Evolutionary conservation across 495 filamentous ascomycete genomes (phyloP).

Genomic region (Hypoxylon intermedium): DNA sequence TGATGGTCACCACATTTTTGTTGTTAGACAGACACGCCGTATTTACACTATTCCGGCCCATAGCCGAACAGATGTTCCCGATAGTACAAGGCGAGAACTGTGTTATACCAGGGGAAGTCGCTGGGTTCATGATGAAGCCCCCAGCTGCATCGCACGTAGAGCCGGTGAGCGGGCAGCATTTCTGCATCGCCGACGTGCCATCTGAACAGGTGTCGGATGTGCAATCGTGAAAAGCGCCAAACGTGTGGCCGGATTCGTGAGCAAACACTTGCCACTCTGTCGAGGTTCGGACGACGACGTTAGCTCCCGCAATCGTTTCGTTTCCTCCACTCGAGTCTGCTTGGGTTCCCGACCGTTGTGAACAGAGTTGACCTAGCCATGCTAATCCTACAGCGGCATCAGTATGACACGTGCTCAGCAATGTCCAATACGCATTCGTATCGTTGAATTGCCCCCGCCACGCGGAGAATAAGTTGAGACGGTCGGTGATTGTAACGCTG

Average conservation of each 20-base stretch:
- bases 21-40: constrained; percentile 81
- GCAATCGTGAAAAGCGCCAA: constrained; percentile 96
- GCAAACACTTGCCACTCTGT: constrained; percentile 97
- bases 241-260: constrained; percentile 94
- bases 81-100: constrained; percentile 87
- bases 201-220: constrained; percentile 68
- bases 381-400: constrained; percentile 88
- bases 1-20: constrained; percentile 82
- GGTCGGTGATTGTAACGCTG: constrained; percentile 71
- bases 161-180: constrained; percentile 85
- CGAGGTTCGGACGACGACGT: constrained; percentile 84
- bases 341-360: constrained; percentile 58
- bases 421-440: constrained; percentile 89
- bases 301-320: constrained; percentile 80
- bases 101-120: constrained; percentile 71
- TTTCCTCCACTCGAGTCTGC: constrained; percentile 49
- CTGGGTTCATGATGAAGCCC: constrained; percentile 94
- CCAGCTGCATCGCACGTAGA: constrained; percentile 75
- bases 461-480: constrained; percentile 84
- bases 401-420: constrained; percentile 85
- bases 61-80: constrained; percentile 94
- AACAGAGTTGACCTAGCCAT: constrained; percentile 91
- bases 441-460: constrained; percentile 81
- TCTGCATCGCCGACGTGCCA: constrained; percentile 65
- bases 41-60: constrained; percentile 79